Percentiles rank a stretch among this genome's conserved stretches.
phyloP scores from a whole-genome alignment of 208 protist species.

The Leishmania gerbilli region DNA sequence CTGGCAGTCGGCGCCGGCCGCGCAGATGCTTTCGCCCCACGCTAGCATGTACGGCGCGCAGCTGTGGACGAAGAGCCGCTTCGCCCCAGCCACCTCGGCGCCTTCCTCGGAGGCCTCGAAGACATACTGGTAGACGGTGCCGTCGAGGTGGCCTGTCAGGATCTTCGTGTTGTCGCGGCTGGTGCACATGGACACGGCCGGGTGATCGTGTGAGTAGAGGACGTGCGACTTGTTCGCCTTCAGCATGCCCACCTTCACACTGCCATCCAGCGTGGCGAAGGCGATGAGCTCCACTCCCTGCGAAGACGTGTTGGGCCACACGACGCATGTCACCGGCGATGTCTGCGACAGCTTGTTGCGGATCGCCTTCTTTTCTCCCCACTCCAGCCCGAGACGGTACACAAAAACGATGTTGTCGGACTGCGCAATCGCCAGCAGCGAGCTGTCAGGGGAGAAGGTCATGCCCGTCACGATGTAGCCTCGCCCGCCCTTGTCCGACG shows the following conservation, averaged over 20 bases:
- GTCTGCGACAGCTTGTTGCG: slow-evolving; percentile 96
- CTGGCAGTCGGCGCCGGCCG: slow-evolving; percentile 87
- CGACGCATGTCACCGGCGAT: slow-evolving; percentile 90
- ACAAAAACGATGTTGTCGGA: slow-evolving; percentile 97
- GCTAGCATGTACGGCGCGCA: slow-evolving; percentile 90
- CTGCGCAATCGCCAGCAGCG: slow-evolving; percentile 95
- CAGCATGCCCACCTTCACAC: slow-evolving; percentile 93
- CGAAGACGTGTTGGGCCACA: slow-evolving; percentile 89
- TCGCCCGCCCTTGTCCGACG: slow-evolving; percentile 86
- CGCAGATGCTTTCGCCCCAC: slow-evolving; percentile 94
- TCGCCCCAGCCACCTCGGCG: slow-evolving; percentile 57
- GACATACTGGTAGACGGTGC: slow-evolving; percentile 84
- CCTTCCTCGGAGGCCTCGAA: slow-evolving; percentile 86
- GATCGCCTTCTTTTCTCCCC: slow-evolving; percentile 98
- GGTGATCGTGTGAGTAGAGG: slow-evolving; percentile 93
- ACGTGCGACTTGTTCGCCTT: slow-evolving; percentile 94
- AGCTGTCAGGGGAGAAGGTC: slow-evolving; percentile 96
- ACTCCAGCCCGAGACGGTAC: slow-evolving; percentile 96
- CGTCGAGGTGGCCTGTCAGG: slow-evolving; percentile 94
- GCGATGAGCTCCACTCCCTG: slow-evolving; percentile 94
- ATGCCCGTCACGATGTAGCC: slow-evolving; percentile 92
- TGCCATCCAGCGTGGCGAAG: slow-evolving; percentile 95
- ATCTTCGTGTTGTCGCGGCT: slow-evolving; percentile 84
- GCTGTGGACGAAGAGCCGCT: slow-evolving; percentile 88
- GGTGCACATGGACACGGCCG: slow-evolving; percentile 82